These are phyloP conservation scores for Candida albicans DNA, from an alignment of 1,139 yeast species.

Conservation along the genomic window DNA sequence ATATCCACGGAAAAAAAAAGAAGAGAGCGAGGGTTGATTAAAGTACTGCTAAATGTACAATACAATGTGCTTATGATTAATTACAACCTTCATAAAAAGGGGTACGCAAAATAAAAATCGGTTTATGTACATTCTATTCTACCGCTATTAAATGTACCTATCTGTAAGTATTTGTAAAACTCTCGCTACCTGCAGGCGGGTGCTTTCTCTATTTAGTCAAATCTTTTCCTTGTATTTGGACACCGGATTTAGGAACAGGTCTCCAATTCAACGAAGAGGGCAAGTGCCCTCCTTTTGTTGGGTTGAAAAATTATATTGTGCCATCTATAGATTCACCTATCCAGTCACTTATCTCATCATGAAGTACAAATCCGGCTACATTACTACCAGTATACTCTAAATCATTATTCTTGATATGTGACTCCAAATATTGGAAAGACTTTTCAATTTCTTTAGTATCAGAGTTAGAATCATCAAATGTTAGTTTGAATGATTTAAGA, in stretches of 20 bases:
- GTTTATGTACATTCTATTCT: too few relatives aligned
- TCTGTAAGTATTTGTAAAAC: too few relatives aligned
- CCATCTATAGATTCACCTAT: constrained; percentile 50
- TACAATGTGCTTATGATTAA: too few relatives aligned
- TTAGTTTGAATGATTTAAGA: constrained; percentile 24
- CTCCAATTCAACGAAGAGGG: too few relatives aligned
- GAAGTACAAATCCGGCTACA: constrained; percentile 45
- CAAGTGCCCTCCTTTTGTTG: too few relatives aligned
- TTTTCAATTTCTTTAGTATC: constrained; percentile 20
- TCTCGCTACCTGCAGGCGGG: too few relatives aligned
- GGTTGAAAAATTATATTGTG: constrained; percentile 42
- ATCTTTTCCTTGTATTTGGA: too few relatives aligned
- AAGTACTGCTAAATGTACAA: neutral
- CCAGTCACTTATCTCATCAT: constrained; percentile 49
- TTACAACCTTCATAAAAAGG: too few relatives aligned
- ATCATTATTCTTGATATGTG: constrained; percentile 21
- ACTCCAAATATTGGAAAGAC: constrained; percentile 32
- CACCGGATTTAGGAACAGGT: too few relatives aligned
- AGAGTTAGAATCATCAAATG: constrained; percentile 8
- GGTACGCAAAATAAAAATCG: too few relatives aligned
- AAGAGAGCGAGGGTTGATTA: neutral
- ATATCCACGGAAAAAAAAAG: constrained; percentile 3
- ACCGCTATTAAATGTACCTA: too few relatives aligned
- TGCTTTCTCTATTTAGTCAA: too few relatives aligned
- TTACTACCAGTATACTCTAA: constrained; percentile 44